Conservation (phyloP, 805 yeast species). For the Candida germanica region DNA sequence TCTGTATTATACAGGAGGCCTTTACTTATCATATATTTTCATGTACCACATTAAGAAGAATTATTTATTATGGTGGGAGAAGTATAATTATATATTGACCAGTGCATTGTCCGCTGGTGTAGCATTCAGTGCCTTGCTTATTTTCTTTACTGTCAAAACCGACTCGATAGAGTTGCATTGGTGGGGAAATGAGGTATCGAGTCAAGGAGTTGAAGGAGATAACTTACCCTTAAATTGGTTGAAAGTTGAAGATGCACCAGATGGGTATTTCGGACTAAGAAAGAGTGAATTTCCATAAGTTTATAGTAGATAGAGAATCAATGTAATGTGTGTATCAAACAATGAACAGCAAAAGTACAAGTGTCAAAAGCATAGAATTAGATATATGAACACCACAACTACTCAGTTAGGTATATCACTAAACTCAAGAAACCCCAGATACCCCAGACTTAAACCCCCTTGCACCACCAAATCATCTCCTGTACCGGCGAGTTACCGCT, state of each 20-base stretch:
- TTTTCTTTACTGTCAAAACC: slow-evolving; percentile 53
- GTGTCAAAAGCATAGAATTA: too few relatives aligned
- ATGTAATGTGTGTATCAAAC: too few relatives aligned
- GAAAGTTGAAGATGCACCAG: slow-evolving; percentile 27
- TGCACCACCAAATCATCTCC: too few relatives aligned
- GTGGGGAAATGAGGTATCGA: slow-evolving; percentile 58
- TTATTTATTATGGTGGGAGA: slow-evolving; percentile 64
- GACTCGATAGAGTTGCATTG: slow-evolving; percentile 44
- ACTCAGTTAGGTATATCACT: too few relatives aligned
- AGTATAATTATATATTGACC: slow-evolving; percentile 62
- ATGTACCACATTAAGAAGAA: slow-evolving; percentile 51
- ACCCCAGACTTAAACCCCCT: too few relatives aligned
- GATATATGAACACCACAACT: too few relatives aligned
- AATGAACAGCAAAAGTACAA: too few relatives aligned
- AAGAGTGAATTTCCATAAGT: slow-evolving; percentile 25
- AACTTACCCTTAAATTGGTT: slow-evolving; percentile 25
- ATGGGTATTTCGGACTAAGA: slow-evolving; percentile 30
- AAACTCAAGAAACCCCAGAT: too few relatives aligned
- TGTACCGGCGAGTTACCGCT: background rate
- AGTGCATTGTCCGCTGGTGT: slow-evolving; percentile 62
- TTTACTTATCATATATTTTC: slow-evolving; percentile 54
- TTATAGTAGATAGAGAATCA: too few relatives aligned
- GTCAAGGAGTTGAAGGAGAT: slow-evolving; percentile 37
- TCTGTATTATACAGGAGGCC: slow-evolving; percentile 56
- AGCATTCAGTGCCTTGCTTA: slow-evolving; percentile 56